Conservation (phyloP, 2,329 filamentous ascomycete species). For the Colletotrichum coccodes region DNA sequence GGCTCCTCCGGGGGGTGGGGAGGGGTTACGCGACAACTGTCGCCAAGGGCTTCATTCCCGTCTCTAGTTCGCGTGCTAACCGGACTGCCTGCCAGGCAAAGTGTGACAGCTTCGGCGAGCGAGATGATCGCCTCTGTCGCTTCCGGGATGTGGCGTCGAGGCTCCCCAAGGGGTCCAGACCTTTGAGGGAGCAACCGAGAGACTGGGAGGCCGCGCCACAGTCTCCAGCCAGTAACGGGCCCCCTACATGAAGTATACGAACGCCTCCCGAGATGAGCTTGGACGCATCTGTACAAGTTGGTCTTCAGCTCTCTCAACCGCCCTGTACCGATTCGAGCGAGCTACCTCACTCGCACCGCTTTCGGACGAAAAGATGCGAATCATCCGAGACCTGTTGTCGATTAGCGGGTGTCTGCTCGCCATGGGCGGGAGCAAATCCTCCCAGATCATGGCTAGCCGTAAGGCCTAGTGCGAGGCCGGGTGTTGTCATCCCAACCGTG, state of each 20-base stretch:
- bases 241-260: not conserved
- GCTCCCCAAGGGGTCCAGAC: not conserved
- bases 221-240: constrained; percentile 16
- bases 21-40: not conserved
- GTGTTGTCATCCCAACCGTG: constrained; percentile 22
- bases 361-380: not conserved
- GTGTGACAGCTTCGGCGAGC: not conserved
- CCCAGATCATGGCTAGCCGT: not conserved
- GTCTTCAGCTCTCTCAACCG: constrained; percentile 4
- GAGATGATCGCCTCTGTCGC: not conserved
- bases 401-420: not conserved
- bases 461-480: not conserved
- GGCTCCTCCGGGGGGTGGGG: not conserved
- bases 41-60: constrained; percentile 12
- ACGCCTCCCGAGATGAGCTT: not conserved
- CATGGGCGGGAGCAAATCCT: not conserved
- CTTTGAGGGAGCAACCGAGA: not conserved
- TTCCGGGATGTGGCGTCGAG: constrained; percentile 16
- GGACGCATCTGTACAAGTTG: constrained; percentile 18
- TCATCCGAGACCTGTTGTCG: not conserved
- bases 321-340: not conserved
- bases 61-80: not conserved
- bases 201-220: not conserved
- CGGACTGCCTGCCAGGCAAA: not conserved
- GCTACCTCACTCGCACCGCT: not conserved